These are phyloP conservation scores for Candida pseudoviswanathii DNA, from an alignment of 1,139 yeast species.

Conservation along the genomic window DNA sequence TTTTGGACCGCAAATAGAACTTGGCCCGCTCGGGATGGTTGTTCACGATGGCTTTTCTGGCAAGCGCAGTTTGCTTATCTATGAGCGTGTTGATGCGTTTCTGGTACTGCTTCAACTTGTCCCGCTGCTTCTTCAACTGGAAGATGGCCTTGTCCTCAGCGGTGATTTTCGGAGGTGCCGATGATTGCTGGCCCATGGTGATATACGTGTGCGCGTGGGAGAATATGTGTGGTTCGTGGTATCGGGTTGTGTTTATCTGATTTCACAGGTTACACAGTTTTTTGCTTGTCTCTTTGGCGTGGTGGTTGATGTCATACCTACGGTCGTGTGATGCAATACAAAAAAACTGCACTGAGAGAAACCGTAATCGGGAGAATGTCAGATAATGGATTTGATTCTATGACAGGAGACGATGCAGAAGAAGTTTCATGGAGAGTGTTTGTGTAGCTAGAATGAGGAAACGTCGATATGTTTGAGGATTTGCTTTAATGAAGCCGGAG, in stretches of 20 bases:
- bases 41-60: slow-evolving; percentile 54
- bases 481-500: too few relatives aligned
- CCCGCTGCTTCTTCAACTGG: slow-evolving; percentile 86
- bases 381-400: too few relatives aligned
- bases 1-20: slow-evolving; percentile 71
- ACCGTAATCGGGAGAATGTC: too few relatives aligned
- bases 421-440: too few relatives aligned
- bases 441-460: too few relatives aligned
- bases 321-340: too few relatives aligned
- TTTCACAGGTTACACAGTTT: too few relatives aligned
- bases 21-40: slow-evolving; percentile 65
- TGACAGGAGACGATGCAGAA: too few relatives aligned
- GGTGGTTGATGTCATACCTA: neutral
- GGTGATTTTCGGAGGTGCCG: slow-evolving; percentile 60
- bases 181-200: slow-evolving; percentile 47
- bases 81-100: slow-evolving; percentile 58
- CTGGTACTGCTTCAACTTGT: slow-evolving; percentile 77
- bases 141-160: slow-evolving; percentile 83
- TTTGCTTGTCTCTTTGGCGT: too few relatives aligned
- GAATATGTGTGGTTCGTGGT: neutral
- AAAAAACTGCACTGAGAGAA: too few relatives aligned
- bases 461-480: too few relatives aligned
- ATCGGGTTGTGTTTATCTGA: neutral
- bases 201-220: neutral
- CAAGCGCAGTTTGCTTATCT: slow-evolving; percentile 58